A percentile compares a stretch with the other conserved stretches of the same genome.
Evolutionary conservation across 2,329 filamentous ascomycete genomes (phyloP).

Genomic region (Samsoniella hepiali): DNA sequence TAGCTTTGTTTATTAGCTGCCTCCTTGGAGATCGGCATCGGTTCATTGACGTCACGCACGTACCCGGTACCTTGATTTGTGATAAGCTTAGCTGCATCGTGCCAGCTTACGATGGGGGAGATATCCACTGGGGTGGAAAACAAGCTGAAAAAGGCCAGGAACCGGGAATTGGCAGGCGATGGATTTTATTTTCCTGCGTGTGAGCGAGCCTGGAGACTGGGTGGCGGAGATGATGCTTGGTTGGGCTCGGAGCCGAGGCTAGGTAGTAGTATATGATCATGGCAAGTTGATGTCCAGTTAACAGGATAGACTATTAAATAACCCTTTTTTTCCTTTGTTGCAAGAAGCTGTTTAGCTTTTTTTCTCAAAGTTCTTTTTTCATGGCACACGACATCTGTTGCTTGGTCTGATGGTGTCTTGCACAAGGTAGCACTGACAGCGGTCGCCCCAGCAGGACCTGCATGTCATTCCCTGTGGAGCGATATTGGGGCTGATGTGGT

Average conservation of each 20-base stretch:
- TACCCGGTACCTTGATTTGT: slow-evolving; percentile 16
- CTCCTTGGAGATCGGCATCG: neutral
- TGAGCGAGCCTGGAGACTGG: neutral
- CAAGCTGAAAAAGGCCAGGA: neutral
- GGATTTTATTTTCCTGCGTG: neutral
- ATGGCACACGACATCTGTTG: neutral
- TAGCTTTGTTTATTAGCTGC: neutral
- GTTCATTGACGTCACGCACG: slow-evolving; percentile 13
- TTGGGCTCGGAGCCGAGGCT: no score
- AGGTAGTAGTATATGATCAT: no score
- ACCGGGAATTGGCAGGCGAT: neutral
- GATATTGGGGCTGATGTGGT: no score
- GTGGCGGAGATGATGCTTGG: no score
- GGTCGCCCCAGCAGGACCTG: neutral
- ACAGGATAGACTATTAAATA: no score
- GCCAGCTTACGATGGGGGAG: neutral
- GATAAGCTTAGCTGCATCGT: neutral
- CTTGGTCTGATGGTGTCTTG: neutral
- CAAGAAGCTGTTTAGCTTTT: neutral
- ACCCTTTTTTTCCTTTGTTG: neutral
- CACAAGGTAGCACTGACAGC: neutral
- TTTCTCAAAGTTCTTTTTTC: neutral
- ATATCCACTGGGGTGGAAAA: neutral
- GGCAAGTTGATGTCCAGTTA: no score
- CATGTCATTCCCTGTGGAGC: neutral